Percentiles rank a stretch among this genome's conserved stretches.
These are phyloP conservation scores for Colletotrichum lindemuthianum DNA, from an alignment of 2,329 filamentous ascomycete species.

Conservation along the genomic window DNA sequence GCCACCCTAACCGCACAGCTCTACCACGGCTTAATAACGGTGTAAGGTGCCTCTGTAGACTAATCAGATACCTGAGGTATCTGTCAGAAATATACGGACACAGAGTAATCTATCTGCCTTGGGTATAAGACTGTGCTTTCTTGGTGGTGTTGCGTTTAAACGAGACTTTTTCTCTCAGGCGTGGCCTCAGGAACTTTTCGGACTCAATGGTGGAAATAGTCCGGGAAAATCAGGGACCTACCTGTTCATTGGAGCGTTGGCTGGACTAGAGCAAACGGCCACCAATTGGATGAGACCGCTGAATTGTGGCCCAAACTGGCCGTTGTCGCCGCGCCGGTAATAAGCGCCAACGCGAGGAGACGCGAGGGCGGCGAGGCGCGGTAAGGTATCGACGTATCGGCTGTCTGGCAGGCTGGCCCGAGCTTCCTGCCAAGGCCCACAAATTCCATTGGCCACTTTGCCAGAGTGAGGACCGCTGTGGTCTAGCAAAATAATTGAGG, in stretches of 20 bases:
- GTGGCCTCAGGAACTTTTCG: conserved; percentile 29
- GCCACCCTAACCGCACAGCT: too few species aligned
- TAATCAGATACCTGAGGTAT: too few species aligned
- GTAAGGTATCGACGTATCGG: too few species aligned
- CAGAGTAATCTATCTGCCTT: too few species aligned
- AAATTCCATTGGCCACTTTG: too few species aligned
- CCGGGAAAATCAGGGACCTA: conserved; percentile 32
- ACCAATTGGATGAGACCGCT: conserved; percentile 10
- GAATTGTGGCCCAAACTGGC: conserved; percentile 1
- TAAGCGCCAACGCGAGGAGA: conserved; percentile 16
- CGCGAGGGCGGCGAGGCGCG: too few species aligned
- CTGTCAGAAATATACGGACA: too few species aligned
- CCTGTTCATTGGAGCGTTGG: not conserved
- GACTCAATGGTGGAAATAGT: conserved; percentile 32
- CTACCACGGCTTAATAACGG: too few species aligned
- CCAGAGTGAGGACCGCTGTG: too few species aligned
- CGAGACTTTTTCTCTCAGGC: not conserved
- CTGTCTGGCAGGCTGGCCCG: not conserved
- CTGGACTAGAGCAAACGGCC: not conserved
- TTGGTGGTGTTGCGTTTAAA: conserved; percentile 12
- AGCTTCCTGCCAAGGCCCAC: too few species aligned
- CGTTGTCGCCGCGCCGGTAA: not conserved
- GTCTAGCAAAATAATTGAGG: not conserved
- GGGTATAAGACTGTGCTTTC: too few species aligned
- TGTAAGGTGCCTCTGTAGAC: too few species aligned